Evolutionary conservation across 768 basidiomycete species (phyloP), one percentile per base, ranked within the genome.

Genomic region (Mycena indigotica): DNA sequence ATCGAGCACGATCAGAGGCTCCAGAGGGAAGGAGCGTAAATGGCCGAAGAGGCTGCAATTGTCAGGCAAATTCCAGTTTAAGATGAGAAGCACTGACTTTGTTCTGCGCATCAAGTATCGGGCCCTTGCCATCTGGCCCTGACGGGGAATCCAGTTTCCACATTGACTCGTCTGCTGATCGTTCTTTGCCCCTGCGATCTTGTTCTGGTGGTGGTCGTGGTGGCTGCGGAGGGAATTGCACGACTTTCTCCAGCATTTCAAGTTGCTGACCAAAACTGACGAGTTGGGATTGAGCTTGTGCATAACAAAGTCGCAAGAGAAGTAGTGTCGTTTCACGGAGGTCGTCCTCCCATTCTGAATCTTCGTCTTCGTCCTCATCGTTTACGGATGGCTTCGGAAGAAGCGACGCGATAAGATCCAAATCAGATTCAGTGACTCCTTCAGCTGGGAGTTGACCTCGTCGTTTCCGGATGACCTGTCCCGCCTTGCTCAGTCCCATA

Each of bases 11-110:
- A 64, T 95, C 82, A 19, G 79, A 70, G 40, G 80, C 74, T 28
- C 82, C 80, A 2, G 89, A 83, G 0, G 95, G 93, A 15, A 98
- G 78, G 57, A 99, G 94, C 0, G 91, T 95, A 71, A 99, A 98
- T 16, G 96, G 93, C 30, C 89, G 84, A 54, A 97, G 76, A 15
- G 93, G 92, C 91, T 97, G 60, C 8, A 35, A 39, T 15, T 21
- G n/a, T 24, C n/a, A 60, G 17, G n/a, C n/a, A n/a, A 52, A 39
- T 28, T 44, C 32, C 50, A 28, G 10, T 59, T 39, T 19, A 15
- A 25, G 53, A 1, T 32, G 25, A 4, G 55, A 28, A 55, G 35
- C 29, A 30, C 76, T 38, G 51, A 95, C 95, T 79, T 85, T 93
- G 38, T 95, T 94, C 49, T 75, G 76, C 3, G 84, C 71, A 67